A percentile compares a stretch with the other conserved stretches of the same genome.
These are phyloP conservation scores for Jatropha curcas DNA, from an alignment of 345 rosid species.

Conservation along the genomic window DNA sequence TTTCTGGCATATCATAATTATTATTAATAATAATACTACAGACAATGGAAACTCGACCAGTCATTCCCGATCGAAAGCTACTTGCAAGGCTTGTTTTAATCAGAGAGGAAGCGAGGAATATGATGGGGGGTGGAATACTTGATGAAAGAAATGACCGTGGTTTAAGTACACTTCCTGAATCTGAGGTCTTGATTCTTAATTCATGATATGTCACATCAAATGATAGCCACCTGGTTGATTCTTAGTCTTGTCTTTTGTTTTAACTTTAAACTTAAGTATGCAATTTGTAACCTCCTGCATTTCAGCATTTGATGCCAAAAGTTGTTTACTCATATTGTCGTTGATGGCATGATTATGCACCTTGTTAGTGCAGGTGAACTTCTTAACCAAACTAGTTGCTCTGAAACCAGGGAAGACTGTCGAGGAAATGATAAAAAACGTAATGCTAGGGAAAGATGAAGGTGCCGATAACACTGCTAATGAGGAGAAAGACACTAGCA, in stretches of 20 bases:
- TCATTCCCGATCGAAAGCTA: slow-evolving; percentile 77
- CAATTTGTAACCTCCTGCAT: neutral
- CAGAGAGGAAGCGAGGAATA: slow-evolving; percentile 89
- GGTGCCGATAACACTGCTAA: slow-evolving; percentile 62
- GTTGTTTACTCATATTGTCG: neutral
- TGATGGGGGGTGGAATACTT: slow-evolving; percentile 97
- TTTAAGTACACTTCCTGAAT: slow-evolving; percentile 80
- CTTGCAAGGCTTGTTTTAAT: slow-evolving; percentile 88
- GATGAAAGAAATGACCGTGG: slow-evolving; percentile 98
- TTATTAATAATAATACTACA: slow-evolving; percentile 26
- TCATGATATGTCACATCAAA: neutral
- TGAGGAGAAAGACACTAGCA: slow-evolving; percentile 38
- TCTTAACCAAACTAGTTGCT: slow-evolving; percentile 84
- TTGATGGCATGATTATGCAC: slow-evolving; percentile 6
- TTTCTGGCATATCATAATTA: neutral
- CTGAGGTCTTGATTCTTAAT: slow-evolving; percentile 56
- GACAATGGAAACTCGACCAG: slow-evolving; percentile 92
- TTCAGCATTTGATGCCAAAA: neutral
- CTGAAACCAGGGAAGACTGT: slow-evolving; percentile 79
- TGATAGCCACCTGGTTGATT: neutral
- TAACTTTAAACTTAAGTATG: neutral
- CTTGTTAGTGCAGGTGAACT: slow-evolving; percentile 65
- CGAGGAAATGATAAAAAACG: slow-evolving; percentile 75
- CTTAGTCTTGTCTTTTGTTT: neutral
- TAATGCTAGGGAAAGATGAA: slow-evolving; percentile 91